Evolutionary conservation across 2,329 filamentous ascomycete genomes (phyloP), one percentile per base, ranked within the genome.

Genomic region (Colletotrichum tropicale): DNA sequence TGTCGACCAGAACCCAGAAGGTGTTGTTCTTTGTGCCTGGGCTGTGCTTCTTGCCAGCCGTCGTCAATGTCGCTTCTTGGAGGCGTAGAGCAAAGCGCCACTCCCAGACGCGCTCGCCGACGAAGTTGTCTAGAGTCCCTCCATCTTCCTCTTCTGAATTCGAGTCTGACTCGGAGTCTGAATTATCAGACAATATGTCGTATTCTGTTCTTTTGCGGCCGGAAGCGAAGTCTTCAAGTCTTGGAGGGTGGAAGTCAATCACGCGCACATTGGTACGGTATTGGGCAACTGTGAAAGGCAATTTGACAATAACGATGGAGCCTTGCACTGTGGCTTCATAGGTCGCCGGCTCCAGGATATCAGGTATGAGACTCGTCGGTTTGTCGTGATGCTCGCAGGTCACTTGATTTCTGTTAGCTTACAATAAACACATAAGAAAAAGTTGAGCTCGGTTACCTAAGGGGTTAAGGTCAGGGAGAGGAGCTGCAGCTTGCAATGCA

Each of bases 71-170:
- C 0, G 90, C 92, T 78, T 96, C 94, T 83, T 98, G 94, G 2
- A 98, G 90, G 15, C 94, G 88, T 28, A 98, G 88, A 26, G 91
- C 91, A 83, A 98, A 98, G 16, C 91, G 90, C 96, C 96, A 98
- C 83, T 97, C 92, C 94, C 95, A 98, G 9, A 83, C 80, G 15
- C 78, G 81, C 8, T 78, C 48, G 78, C 80, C 2, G 76, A 81
- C 60, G n/a, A 80, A 81, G 6, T 78, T 78, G 30, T 80, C 75
- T 15, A 81, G 71, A 6, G 73, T 80, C 61, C 75, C 79, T 18
- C 83, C 82, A 7, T 82, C 80, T 52, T 80, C 80, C 58, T 80
- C 70, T 60, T 80, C 71, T 15, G 72, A 75, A 13, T 80, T 76
- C 62, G 79, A 81, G 28, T 43, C 34, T 7, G 61, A 64, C 34